Evolutionary conservation across 2,329 filamentous ascomycete species (phyloP), one percentile per base, ranked within the genome.

Genomic region (Monosporascus ibericus): DNA sequence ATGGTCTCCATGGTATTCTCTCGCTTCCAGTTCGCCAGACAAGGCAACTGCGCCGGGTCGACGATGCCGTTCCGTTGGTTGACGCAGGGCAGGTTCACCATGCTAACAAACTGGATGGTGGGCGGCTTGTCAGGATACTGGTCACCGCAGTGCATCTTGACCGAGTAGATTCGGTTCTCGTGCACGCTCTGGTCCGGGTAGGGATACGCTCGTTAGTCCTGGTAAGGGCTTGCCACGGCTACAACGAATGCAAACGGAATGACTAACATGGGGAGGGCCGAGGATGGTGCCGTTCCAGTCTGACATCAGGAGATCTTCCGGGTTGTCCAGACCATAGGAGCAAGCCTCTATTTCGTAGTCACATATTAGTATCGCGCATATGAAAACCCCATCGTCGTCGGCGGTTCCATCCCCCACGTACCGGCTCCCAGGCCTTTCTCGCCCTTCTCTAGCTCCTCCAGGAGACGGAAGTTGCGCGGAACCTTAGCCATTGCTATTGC

Each of bases 271-370:
- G 69, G 94, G 92, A 62, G 94, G 94, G 1, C 94, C 94, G 48
- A 96, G 85, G 60, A 99, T 97, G 17, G 94, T 99, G 65, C 92
- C 94, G 67, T 95, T 96, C 94, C 94, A 99, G 78, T 96, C 91
- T 58, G 88, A 92, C 92, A 99, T 96, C 72, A 94, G 83, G 59
- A 96, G 82, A 67, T 99, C 94, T 68, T 96, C 92, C 47, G 89
- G 86, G 70, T 97, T 91, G 59, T 92, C 90, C 52, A 99, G 82
- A 64, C 94, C 94, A 65, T 97, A 97, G 44, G 94, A 97, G 76
- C 92, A 97, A 56, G 92, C 92, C 76, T 97, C 94, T 94, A 62
- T 52, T 38, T 9, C 5, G 48, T 44, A 48, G 30, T 9, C 42
- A 49, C 36, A 22, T 14, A 38, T 8, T 25, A 36, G 47, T 18